phyloP scores from a whole-genome alignment of 139 green algal genomes.

The Micromonas pusilla region DNA sequence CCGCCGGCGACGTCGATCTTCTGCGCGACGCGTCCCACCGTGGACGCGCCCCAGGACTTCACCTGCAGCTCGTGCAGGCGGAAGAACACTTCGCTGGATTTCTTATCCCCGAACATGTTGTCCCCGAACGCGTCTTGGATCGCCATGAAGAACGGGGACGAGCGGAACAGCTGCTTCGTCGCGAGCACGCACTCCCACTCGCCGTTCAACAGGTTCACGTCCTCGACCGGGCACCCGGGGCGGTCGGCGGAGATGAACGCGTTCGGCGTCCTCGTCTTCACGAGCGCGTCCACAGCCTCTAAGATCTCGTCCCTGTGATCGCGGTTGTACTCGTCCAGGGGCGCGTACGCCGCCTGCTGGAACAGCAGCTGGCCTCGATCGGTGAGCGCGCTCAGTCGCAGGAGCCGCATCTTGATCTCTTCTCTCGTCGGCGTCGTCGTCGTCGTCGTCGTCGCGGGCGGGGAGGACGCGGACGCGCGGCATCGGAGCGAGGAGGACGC shows the following conservation, averaged over 20 bases:
- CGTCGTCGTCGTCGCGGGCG: not conserved
- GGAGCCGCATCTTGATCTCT: not conserved
- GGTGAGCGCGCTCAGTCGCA: conserved; percentile 9
- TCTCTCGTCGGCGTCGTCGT: not conserved
- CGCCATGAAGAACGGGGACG: conserved; percentile 37
- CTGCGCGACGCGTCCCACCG: conserved; percentile 28
- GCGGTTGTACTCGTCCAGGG: conserved; percentile 17
- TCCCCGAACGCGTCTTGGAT: conserved; percentile 32
- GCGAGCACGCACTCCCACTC: conserved; percentile 35
- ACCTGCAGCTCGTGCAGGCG: conserved; percentile 37
- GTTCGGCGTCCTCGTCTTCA: not conserved
- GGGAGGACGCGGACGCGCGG: not conserved
- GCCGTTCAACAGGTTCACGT: conserved; percentile 5
- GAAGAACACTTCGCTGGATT: conserved; percentile 31
- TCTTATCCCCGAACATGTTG: not conserved
- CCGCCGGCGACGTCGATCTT: conserved; percentile 2
- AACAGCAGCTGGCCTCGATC: conserved; percentile 25
- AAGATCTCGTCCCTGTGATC: not conserved
- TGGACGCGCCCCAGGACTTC: conserved; percentile 31
- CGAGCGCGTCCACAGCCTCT: not conserved
- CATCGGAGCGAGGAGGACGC: too few species aligned
- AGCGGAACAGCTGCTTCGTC: conserved; percentile 34
- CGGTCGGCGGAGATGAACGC: not conserved
- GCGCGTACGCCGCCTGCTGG: conserved; percentile 16
- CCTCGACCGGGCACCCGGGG: not conserved